Evolutionary conservation across 2,329 filamentous ascomycete genomes (phyloP), one percentile per base, ranked within the genome.

Genomic region (Fusarium siculi): DNA sequence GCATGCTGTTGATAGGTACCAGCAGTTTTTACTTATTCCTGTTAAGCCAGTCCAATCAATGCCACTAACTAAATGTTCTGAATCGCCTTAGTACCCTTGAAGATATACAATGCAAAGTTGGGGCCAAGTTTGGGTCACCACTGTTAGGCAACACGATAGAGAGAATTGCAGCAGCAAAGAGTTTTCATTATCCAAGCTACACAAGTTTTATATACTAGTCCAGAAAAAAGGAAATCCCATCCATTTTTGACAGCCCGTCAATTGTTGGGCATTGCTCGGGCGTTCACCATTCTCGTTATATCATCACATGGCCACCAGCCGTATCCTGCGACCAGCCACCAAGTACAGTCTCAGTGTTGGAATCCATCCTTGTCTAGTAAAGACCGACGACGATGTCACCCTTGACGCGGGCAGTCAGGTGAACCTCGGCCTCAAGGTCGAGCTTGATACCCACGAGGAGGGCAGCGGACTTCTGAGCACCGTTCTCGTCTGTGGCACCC

Each of bases 391-490:
- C 85, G 75, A 91, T 90, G 78, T 91, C 89, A 84, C 89, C 89
- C 52, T 88, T 84, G 68, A 91, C 84, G 57, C 89, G 81, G 54
- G 89, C 89, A 23, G 88, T 91, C 71, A 91, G 80, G 78, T 91
- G 88, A 47, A 91, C 87, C 78, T 91, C 89, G 19, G 89, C 89
- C 79, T 91, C 89, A 25, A 91, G 81, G 77, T 91, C 89, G 40
- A 91, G 83, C 83, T 91, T 90, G 82, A 91, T 90, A 63, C 89
- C 89, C 42, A 91, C 84, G 74, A 90, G 84, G 47, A 91, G 83
- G 4, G 87, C 88, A 9, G 89, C 87, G 44, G 86, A 80, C 81
- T 89, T 91, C 66, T 87, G 82, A 74, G 88, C 87, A 67, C 89
- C 88, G 60, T 90, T 81, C 36, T 88, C 86, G 68, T 90, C 87